phyloP scores from a whole-genome alignment of 1,284 basidiomycete genomes.

The Inonotus obliquus region DNA sequence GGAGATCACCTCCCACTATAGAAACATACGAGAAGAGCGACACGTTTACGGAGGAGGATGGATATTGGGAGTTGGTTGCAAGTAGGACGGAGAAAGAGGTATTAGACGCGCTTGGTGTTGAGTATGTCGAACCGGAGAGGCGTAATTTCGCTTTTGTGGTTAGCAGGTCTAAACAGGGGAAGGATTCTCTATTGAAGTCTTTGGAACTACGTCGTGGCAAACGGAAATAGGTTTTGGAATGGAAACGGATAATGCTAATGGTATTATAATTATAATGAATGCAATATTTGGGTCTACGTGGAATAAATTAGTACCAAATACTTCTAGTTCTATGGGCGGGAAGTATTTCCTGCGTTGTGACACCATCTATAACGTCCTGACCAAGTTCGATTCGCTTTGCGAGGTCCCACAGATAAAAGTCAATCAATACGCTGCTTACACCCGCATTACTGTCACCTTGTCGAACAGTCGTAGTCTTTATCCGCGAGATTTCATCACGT shows the following conservation, averaged over 20 bases:
- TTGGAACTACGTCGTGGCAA: neutral
- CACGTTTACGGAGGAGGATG: conserved; percentile 7
- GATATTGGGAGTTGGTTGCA: conserved; percentile 26
- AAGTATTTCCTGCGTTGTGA: conserved; percentile 52
- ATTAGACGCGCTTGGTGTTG: conserved; percentile 24
- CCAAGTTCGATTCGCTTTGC: conserved; percentile 70
- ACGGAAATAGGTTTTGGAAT: neutral
- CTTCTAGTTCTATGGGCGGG: conserved; percentile 76
- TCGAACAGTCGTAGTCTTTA: conserved; percentile 14
- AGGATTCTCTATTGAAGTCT: neutral
- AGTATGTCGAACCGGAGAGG: conserved; percentile 23
- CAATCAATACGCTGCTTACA: conserved; percentile 74
- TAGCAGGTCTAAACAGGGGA: conserved; percentile 3
- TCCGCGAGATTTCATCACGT: conserved; percentile 43
- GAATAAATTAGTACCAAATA: conserved; percentile 64
- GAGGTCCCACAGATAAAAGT: conserved; percentile 84
- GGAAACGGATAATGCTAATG: too few species aligned
- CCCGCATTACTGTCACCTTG: conserved; percentile 25
- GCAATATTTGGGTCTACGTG: neutral
- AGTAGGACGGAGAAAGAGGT: conserved; percentile 25
- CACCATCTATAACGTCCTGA: conserved; percentile 49
- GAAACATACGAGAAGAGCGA: neutral
- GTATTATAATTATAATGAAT: neutral
- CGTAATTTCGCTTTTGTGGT: conserved; percentile 26
- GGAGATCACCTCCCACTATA: neutral